Conservation (phyloP, 2,329 filamentous ascomycete species). For the Penicillium glabrum region DNA sequence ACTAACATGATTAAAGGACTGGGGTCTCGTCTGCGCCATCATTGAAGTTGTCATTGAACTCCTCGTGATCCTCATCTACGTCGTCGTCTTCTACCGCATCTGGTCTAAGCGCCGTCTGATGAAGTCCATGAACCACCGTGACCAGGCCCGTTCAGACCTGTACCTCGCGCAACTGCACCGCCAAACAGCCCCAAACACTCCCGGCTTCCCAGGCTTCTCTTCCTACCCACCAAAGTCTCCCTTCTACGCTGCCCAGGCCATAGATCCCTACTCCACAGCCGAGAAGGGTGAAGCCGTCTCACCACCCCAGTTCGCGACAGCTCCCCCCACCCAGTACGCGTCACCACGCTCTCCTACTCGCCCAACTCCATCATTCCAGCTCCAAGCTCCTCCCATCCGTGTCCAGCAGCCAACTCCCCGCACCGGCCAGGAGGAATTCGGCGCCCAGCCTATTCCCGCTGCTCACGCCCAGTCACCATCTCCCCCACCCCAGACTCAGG, state of each 20-base stretch:
- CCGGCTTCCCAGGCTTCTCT: constrained; percentile 64
- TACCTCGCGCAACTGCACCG: constrained; percentile 83
- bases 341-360: constrained; percentile 64
- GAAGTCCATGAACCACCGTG: constrained; percentile 95
- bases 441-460: constrained; percentile 33
- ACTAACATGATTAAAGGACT: constrained; percentile 59
- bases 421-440: constrained; percentile 63
- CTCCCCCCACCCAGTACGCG: constrained; percentile 49
- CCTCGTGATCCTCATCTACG: constrained; percentile 90
- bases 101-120: constrained; percentile 93
- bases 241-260: constrained; percentile 26
- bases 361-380: constrained; percentile 67
- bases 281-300: constrained; percentile 53
- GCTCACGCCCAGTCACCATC: constrained; percentile 24
- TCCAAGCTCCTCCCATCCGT: constrained; percentile 80
- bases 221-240: constrained; percentile 59
- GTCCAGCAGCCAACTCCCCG: constrained; percentile 76
- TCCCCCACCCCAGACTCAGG: constrained; percentile 32
- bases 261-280: constrained; percentile 49
- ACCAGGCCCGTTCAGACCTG: constrained; percentile 89
- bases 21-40: constrained; percentile 92
- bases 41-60: constrained; percentile 94
- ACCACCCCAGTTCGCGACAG: neutral
- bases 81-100: constrained; percentile 93
- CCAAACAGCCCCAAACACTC: constrained; percentile 93